Conservation (phyloP, 169 alveolate genomes). For the Sarcocystis neurona region DNA sequence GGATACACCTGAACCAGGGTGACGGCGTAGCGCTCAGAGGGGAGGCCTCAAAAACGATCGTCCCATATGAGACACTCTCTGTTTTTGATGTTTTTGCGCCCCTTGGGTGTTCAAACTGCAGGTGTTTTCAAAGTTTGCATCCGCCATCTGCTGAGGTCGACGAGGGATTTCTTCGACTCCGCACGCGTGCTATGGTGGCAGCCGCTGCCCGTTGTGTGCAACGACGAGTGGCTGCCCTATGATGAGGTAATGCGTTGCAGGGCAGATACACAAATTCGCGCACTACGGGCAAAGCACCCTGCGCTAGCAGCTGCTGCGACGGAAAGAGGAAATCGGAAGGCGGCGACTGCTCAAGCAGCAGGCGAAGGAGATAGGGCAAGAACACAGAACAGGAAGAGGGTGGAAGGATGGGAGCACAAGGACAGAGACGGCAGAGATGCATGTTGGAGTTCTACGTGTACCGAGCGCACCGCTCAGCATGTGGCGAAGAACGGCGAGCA, state of each 20-base stretch:
- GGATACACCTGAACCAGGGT: too few species aligned
- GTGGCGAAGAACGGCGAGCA: not conserved
- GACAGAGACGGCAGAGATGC: too few species aligned
- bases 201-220: slow-evolving; percentile 9
- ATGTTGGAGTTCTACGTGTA: not conserved
- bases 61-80: too few species aligned
- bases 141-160: slow-evolving; percentile 37
- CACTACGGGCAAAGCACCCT: not conserved
- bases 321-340: too few species aligned
- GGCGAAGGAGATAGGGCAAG: too few species aligned
- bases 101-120: not conserved
- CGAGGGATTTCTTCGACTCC: slow-evolving; percentile 13
- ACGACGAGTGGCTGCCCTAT: not conserved
- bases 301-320: too few species aligned
- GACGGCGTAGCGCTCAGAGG: too few species aligned
- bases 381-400: not conserved
- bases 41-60: too few species aligned
- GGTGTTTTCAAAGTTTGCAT: slow-evolving; percentile 53
- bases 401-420: too few species aligned
- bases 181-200: slow-evolving; percentile 23
- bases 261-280: not conserved
- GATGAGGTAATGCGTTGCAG: slow-evolving; percentile 3
- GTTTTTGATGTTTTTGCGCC: too few species aligned
- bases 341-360: too few species aligned
- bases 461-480: not conserved